A percentile compares a stretch with the other conserved stretches of the same genome.
phyloP scores from a whole-genome alignment of 23 red algal species.

The Pyropia yezoensis region DNA sequence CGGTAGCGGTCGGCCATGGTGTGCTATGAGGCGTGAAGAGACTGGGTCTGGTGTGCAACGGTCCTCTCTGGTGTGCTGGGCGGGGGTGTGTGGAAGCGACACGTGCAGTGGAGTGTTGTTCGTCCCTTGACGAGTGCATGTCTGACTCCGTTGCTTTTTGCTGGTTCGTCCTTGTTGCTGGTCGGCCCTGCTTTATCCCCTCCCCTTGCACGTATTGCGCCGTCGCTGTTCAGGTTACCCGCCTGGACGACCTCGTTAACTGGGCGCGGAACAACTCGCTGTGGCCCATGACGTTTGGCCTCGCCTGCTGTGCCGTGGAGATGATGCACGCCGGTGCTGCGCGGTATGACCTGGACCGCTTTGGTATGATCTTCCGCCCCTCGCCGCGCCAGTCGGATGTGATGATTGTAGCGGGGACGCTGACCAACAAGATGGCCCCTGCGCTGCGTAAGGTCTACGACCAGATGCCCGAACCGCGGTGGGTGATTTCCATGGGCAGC shows the following conservation, averaged over 20 bases:
- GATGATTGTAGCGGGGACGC: slow-evolving; percentile 99
- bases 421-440: slow-evolving; percentile 99
- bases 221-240: too few species aligned
- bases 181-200: too few species aligned
- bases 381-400: slow-evolving; percentile 98
- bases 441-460: slow-evolving; percentile 98
- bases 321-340: slow-evolving; percentile 99
- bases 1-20: too few species aligned
- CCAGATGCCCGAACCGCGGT: slow-evolving; percentile 96
- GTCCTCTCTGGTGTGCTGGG: too few species aligned
- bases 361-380: slow-evolving; percentile 97
- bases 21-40: too few species aligned
- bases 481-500: slow-evolving; percentile 98
- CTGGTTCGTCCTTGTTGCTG: too few species aligned
- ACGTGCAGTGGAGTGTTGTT: too few species aligned
- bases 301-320: slow-evolving; percentile 98
- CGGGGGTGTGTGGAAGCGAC: too few species aligned
- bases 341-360: slow-evolving; percentile 97
- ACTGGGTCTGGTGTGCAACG: too few species aligned
- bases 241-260: slow-evolving; percentile 34
- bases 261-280: slow-evolving; percentile 94
- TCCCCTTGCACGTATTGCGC: too few species aligned
- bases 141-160: too few species aligned
- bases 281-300: slow-evolving; percentile 99
- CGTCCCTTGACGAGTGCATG: too few species aligned